phyloP scores from a whole-genome alignment of 441 rosid genomes.

The California macrophylla region DNA sequence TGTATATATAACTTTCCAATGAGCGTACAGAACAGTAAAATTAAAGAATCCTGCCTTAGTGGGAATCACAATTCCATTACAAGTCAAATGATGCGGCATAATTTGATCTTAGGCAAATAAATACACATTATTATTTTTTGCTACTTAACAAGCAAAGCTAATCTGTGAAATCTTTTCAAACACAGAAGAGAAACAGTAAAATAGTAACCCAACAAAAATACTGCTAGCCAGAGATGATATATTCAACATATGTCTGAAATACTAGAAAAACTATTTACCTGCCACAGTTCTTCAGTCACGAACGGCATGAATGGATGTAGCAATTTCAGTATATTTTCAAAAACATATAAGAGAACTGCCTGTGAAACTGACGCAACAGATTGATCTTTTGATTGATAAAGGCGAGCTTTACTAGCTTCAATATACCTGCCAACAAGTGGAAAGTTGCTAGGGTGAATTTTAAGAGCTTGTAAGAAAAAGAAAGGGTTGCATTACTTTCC shows the following conservation, averaged over 20 bases:
- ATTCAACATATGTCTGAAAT: neutral
- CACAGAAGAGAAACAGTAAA: neutral
- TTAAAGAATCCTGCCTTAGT: neutral
- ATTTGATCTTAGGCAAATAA: neutral
- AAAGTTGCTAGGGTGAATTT: neutral
- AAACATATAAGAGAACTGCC: conserved; percentile 76
- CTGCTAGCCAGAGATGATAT: neutral
- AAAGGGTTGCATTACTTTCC: neutral
- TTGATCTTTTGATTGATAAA: conserved; percentile 47
- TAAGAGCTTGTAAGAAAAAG: neutral
- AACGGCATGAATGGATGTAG: conserved; percentile 97
- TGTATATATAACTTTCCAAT: no score
- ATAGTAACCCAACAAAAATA: neutral
- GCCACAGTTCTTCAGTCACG: conserved; percentile 91
- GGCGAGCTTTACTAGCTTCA: conserved; percentile 90
- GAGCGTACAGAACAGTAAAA: no score
- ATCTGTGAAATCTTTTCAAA: neutral
- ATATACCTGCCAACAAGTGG: conserved; percentile 51
- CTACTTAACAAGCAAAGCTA: neutral
- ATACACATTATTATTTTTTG: neutral
- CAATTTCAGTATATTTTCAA: conserved; percentile 68
- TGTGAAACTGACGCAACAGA: conserved; percentile 51
- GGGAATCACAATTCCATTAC: no score
- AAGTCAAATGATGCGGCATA: neutral
- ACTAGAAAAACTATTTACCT: conserved; percentile 34